Conservation (phyloP, 1,139 yeast genomes). For the Suhomyces atakaporum region DNA sequence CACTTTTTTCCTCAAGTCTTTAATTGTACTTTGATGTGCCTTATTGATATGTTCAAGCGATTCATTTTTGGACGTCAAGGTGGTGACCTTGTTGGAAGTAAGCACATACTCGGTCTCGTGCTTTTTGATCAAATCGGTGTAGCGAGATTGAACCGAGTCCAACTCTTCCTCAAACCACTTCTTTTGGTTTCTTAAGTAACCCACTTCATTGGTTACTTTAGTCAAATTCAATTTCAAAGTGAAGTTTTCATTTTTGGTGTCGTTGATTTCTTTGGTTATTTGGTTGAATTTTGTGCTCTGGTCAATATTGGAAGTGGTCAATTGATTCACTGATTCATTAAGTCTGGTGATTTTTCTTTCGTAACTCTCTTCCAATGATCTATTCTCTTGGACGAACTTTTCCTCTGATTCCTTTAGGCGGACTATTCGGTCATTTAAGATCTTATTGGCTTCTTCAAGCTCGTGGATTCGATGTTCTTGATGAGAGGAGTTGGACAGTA, state of each 20-base stretch:
- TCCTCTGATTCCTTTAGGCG: conserved; percentile 26
- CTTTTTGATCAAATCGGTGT: conserved; percentile 41
- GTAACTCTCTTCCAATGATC: conserved; percentile 32
- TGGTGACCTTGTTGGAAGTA: conserved; percentile 33
- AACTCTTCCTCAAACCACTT: conserved; percentile 55
- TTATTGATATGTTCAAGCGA: conserved; percentile 24
- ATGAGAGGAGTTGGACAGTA: conserved; percentile 2
- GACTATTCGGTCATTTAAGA: conserved; percentile 13
- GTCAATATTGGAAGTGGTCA: conserved; percentile 53
- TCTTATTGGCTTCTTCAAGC: conserved; percentile 14
- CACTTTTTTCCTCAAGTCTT: conserved; percentile 38
- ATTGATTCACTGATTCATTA: conserved; percentile 51
- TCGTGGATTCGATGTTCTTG: conserved; percentile 13
- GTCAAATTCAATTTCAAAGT: conserved; percentile 44
- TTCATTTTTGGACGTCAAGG: conserved; percentile 29
- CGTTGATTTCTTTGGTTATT: conserved; percentile 40
- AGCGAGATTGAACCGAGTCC: conserved; percentile 36
- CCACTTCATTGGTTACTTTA: conserved; percentile 39
- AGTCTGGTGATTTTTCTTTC: conserved; percentile 49
- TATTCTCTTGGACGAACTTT: conserved; percentile 30
- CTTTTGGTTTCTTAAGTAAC: conserved; percentile 39
- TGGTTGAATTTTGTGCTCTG: conserved; percentile 42
- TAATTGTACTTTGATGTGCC: conserved; percentile 19
- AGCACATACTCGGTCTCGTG: conserved; percentile 40
- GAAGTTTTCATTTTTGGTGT: conserved; percentile 38